Conservation (phyloP, 495 filamentous ascomycete genomes). For the Podospora australis region DNA sequence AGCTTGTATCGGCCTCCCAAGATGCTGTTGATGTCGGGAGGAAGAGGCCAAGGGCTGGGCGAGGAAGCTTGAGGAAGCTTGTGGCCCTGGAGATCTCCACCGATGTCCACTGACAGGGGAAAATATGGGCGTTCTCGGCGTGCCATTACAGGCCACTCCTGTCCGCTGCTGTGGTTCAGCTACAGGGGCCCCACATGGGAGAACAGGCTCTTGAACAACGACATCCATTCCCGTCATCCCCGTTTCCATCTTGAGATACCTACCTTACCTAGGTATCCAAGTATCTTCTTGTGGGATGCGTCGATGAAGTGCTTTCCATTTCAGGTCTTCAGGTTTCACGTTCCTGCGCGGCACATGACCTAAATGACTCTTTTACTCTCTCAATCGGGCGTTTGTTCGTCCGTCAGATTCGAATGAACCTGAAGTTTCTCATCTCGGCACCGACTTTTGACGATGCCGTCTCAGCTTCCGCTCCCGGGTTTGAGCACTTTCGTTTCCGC, state of each 20-base stretch:
- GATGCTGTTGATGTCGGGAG: background rate
- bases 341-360: no score
- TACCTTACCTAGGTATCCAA: background rate
- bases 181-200: background rate
- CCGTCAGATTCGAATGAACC: no score
- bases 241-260: background rate
- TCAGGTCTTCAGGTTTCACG: no score
- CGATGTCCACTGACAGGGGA: no score
- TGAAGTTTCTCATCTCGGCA: no score
- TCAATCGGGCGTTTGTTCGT: background rate
- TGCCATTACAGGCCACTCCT: background rate
- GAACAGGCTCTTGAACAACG: background rate
- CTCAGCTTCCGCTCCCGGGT: background rate
- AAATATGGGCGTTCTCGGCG: no score
- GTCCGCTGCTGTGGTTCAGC: no score
- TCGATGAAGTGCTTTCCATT: no score
- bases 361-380: no score
- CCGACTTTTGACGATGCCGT: no score
- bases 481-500: background rate
- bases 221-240: background rate
- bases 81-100: background rate
- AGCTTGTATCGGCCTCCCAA: background rate
- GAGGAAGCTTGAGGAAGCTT: slow-evolving; percentile 2
- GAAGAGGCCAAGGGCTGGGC: slow-evolving; percentile 4
- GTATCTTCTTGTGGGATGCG: background rate